These are phyloP conservation scores for Neoboletus brunneissimus DNA, from an alignment of 768 basidiomycete species.

Conservation along the genomic window DNA sequence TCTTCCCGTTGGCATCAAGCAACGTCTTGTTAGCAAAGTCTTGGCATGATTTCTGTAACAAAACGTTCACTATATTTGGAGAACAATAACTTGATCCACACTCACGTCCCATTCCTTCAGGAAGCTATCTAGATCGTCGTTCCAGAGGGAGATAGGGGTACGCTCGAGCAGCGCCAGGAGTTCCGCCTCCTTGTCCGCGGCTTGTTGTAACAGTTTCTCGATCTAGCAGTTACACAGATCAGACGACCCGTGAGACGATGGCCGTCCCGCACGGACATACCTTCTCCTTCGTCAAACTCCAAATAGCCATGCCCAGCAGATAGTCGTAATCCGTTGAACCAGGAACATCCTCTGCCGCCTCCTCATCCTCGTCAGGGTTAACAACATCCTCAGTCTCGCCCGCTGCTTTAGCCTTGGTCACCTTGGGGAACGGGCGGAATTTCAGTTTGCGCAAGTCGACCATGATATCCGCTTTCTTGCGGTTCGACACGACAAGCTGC, in stretches of 20 bases:
- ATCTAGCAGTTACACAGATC: conserved; percentile 49
- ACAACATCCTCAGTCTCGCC: conserved; percentile 62
- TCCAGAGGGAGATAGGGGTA: conserved; percentile 84
- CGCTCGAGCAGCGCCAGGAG: conserved; percentile 73
- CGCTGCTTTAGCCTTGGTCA: conserved; percentile 58
- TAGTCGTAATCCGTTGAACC: conserved; percentile 81
- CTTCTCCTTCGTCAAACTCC: conserved; percentile 92
- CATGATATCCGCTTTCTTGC: conserved; percentile 86
- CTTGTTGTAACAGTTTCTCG: conserved; percentile 76
- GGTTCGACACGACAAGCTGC: conserved; percentile 76
- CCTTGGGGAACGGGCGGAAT: conserved; percentile 92
- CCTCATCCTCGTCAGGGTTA: conserved; percentile 48
- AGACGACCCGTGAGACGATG: not conserved
- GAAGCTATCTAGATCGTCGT: conserved; percentile 82
- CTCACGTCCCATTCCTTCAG: conserved; percentile 81
- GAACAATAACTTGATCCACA: conserved; percentile 8
- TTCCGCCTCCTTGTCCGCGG: conserved; percentile 79
- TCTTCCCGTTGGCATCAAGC: conserved; percentile 49
- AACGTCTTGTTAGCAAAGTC: conserved; percentile 44
- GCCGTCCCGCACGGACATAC: conserved; percentile 34
- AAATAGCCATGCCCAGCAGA: conserved; percentile 91
- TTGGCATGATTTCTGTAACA: conserved; percentile 37
- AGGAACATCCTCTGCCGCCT: conserved; percentile 41
- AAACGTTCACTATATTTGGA: conserved; percentile 1
- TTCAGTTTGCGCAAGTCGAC: conserved; percentile 75